Evolutionary conservation across 345 rosid genomes (phyloP), one percentile per base, ranked within the genome.

Genomic region (Nasturtium officinale): DNA sequence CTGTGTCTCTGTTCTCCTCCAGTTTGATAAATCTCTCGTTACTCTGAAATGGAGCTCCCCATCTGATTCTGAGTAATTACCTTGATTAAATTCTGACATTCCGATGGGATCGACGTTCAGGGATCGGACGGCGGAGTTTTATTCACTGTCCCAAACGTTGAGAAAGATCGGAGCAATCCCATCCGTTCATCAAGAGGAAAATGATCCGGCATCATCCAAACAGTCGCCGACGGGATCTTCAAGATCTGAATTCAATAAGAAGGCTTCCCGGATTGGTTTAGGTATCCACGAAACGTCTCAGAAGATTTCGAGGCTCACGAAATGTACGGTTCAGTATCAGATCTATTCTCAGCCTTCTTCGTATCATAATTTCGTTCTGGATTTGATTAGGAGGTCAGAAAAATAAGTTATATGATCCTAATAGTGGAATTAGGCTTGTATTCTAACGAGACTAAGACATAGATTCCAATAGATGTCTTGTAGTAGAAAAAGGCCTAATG

Each of bases 81-180:
- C 2, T 28, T 76, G 30, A 56, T 77, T 46, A 52, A 47, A 15
- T 53, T 40, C 57, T 38, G 59, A 50, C 30, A 63, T 16, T 18
- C 18, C 63, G 64, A 93, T 90, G 96, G 87, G 80, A 17, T 77
- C 86, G 13, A 58, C 86, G 5, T 87, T 58, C 78, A 63, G 96
- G 28, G 98, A 94, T 86, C 92, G 92, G 59, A 87, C 96, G 80
- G 79, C 78, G 38, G 96, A 94, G 89, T 90, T 94, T 79, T 82
- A 82, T 72, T 88, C 92, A 9, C 81, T 94, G 16, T 78, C 84
- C 33, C 83, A 88, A 59, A 86, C 95, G 0, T 76, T 94, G 73
- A 86, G 78, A 81, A 90, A 78, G 82, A 83, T 90, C 64, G 94
- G 87, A 67, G 87, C 89, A 60, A 40, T 72, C 72, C 18, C 83